These are phyloP conservation scores for Beauveria medogensis DNA, from an alignment of 2,329 filamentous ascomycete species.

Conservation along the genomic window DNA sequence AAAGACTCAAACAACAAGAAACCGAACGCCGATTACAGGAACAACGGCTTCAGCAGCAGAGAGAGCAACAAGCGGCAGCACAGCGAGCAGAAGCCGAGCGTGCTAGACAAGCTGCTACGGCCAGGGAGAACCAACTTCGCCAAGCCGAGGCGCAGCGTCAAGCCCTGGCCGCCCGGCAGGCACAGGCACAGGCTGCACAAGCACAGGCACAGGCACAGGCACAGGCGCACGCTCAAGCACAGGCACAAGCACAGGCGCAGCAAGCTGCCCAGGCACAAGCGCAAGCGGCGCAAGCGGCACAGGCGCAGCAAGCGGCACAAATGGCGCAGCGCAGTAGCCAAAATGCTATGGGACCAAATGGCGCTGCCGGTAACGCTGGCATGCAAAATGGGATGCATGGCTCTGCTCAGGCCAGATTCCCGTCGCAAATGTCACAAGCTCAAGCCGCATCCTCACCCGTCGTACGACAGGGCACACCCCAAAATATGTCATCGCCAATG, in stretches of 20 bases:
- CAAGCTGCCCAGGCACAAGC: conserved; percentile 13
- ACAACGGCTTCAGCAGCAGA: conserved; percentile 38
- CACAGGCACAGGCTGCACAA: conserved; percentile 17
- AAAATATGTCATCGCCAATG: conserved; percentile 58
- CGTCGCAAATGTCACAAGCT: conserved; percentile 51
- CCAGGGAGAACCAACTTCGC: conserved; percentile 28
- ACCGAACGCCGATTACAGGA: conserved; percentile 45
- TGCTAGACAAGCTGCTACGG: conserved; percentile 28
- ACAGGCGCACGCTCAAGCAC: conserved; percentile 19
- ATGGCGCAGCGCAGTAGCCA: conserved; percentile 26
- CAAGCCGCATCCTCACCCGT: conserved; percentile 59
- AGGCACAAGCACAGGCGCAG: conserved; percentile 12
- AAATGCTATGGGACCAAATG: conserved; percentile 33
- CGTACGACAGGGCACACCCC: conserved; percentile 54
- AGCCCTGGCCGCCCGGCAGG: conserved; percentile 24
- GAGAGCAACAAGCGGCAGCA: conserved; percentile 37
- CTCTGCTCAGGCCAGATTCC: conserved; percentile 37
- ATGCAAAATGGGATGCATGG: conserved; percentile 31
- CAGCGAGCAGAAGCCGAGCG: conserved; percentile 34
- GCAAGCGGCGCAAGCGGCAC: background rate
- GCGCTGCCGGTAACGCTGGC: conserved; percentile 21
- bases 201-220: conserved; percentile 24
- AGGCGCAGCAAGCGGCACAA: conserved; percentile 18
- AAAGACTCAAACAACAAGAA: conserved; percentile 61
- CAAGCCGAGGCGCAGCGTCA: conserved; percentile 29